Conservation (phyloP, 1,284 basidiomycete species). For the Leccinum fuscescens region DNA sequence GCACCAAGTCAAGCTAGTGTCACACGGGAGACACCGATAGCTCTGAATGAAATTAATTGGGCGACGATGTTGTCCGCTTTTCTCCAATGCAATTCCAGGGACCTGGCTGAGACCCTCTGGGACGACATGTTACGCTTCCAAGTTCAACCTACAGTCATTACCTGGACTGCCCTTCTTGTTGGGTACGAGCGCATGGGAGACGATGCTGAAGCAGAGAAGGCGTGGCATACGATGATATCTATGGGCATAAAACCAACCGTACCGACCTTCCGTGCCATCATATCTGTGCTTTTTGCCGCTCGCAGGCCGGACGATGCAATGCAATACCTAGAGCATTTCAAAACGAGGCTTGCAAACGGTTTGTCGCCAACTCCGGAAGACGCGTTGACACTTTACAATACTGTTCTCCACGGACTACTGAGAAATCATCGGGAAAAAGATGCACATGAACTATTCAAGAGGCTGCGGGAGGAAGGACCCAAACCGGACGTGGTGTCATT, state of each 20-base stretch:
- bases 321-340: conserved; percentile 41
- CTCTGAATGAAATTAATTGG: conserved; percentile 59
- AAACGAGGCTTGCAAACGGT: conserved; percentile 31
- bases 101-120: conserved; percentile 63
- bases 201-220: conserved; percentile 45
- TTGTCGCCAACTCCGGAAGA: conserved; percentile 20
- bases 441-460: conserved; percentile 46
- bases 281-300: conserved; percentile 52
- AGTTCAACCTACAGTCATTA: conserved; percentile 45
- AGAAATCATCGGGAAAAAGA: conserved; percentile 39
- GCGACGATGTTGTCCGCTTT: conserved; percentile 61
- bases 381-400: conserved; percentile 57
- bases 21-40: conserved; percentile 40
- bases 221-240: conserved; percentile 61
- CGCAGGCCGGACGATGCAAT: conserved; percentile 46
- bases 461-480: conserved; percentile 52
- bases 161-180: conserved; percentile 68
- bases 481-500: conserved; percentile 70
- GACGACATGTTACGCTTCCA: conserved; percentile 54
- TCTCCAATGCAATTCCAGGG: conserved; percentile 47
- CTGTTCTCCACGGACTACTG: conserved; percentile 62
- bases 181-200: conserved; percentile 51
- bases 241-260: conserved; percentile 52
- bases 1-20: conserved; percentile 38
- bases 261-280: conserved; percentile 59